Evolutionary conservation across 1,284 basidiomycete species (phyloP), one percentile per base, ranked within the genome.

Genomic region (Melampsora larici-populina): DNA sequence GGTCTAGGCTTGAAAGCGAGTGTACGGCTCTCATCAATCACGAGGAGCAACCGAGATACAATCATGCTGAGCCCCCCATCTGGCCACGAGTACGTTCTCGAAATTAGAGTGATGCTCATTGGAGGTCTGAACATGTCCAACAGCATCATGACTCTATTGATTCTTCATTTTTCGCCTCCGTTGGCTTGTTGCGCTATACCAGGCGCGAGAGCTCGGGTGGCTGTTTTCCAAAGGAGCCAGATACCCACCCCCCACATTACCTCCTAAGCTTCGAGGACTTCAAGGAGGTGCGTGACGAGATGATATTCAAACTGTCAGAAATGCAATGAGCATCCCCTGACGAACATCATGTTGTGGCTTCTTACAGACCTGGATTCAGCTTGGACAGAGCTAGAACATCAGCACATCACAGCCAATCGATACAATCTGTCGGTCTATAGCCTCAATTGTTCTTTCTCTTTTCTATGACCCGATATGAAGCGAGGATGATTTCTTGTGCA

Each of bases 191-290:
- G 18, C 51, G 6, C 51, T 24, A 55, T 55, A 18, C 51, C 24
- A 55, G 51, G 68, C 51, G n/a, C 75, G 75, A 49, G 67, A 77
- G 49, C 48, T 77, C 26, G 75, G 75, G 33, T 77, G 75, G 75
- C 36, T 77, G 29, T 46, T 77, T 21, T 66, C 75, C 5, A 63
- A 77, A 51, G 75, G 75, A 17, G 33, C 51, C 26, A 62, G 49
- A 55, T 70, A 64, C 29, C 75, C 75, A 13, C 75, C 75, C 13
- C 75, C 75, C 36, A 66, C 60, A n/a, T 43, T 77, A 24, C 75
- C 75, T n/a, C 58, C 36, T 49, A 26, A 65, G 33, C 51, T 77
- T 9, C 66, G 75, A 21, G 75, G 58, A 26, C 67, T 77, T 58
- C 75, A 77, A 65, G 66, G 65, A 48, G 75, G 75, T 77, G 17